Base-by-base conservation (phyloP, 106 monocot species). In the Allium cepa region DNA sequence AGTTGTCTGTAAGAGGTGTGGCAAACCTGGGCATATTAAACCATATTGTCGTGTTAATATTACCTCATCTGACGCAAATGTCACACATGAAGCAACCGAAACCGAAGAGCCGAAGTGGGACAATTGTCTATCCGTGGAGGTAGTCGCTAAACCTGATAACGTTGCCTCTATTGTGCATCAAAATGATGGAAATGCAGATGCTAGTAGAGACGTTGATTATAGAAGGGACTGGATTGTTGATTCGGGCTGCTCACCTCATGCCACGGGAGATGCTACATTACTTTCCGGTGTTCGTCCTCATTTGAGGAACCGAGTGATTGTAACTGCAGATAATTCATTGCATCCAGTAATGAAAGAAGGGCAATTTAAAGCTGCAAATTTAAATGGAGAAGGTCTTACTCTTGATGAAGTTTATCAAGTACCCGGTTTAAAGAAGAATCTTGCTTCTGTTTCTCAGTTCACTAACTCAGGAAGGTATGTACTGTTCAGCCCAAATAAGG, bases 161-260 rank as follows among this genome's bases (percentile, higher is more conserved):
- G 6, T 47, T 11, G 36, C 12, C 7, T 46, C 64, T 65, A 14
- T 11, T 65, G 11, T 47, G 47, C n/a, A 15, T 47, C 10, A 27
- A 17, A 12, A 9, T 65, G 46, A 48, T 6, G 11, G 47, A 46
- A 18, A 55, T 10, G 8, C n/a, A 47, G 48, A 7, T 22, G 9
- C 7, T 9, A 68, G 14, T 53, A 12, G 8, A 9, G 10, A 56
- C 36, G n/a, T 55, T 13, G 36, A 70, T 48, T 55, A 70, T 18
- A 57, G 47, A 16, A 70, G 47, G 14, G 70, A 68, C n/a, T 58
- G 70, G 57, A 70, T 70, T 9, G 26, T 70, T 58, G 70, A 70
- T 46, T 70, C 56, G 7, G 14, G 56, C 59, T 70, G 57, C 22
- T 59, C 70, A 10, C 70, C 56, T 47, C 58, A 57, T 70, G 70